These are phyloP conservation scores for Neodidymelliopsis sp. DNA, from an alignment of 2,329 filamentous ascomycete species.

Conservation along the genomic window DNA sequence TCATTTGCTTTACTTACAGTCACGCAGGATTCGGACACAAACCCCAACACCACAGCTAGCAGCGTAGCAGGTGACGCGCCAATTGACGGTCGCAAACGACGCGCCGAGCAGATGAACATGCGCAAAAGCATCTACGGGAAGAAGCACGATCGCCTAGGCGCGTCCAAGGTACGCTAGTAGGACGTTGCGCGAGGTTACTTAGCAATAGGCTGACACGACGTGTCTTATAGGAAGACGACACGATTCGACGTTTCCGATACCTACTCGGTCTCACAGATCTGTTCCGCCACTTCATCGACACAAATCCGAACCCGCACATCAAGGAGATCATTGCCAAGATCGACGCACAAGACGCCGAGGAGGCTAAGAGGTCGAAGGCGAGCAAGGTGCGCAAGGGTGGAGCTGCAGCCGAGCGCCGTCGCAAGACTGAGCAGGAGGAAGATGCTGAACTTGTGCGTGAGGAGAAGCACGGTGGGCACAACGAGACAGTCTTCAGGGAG, in stretches of 20 bases:
- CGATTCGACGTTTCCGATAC: slow-evolving; percentile 91
- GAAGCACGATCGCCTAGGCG: slow-evolving; percentile 90
- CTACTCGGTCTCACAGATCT: slow-evolving; percentile 93
- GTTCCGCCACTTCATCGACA: slow-evolving; percentile 98
- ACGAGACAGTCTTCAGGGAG: slow-evolving; percentile 85
- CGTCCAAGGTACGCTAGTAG: slow-evolving; percentile 76
- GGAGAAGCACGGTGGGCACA: slow-evolving; percentile 85
- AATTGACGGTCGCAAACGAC: slow-evolving; percentile 80
- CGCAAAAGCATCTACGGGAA: slow-evolving; percentile 92
- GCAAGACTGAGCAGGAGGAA: slow-evolving; percentile 96
- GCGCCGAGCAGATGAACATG: slow-evolving; percentile 86
- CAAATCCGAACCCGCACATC: slow-evolving; percentile 93
- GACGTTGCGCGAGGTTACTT: background rate
- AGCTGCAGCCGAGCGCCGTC: slow-evolving; percentile 76
- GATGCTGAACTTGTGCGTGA: slow-evolving; percentile 88
- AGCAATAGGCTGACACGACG: slow-evolving; percentile 18
- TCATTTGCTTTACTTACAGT: slow-evolving; percentile 8
- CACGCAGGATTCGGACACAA: slow-evolving; percentile 68
- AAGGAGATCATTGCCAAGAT: slow-evolving; percentile 94
- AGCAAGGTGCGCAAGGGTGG: slow-evolving; percentile 82
- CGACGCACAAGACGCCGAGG: slow-evolving; percentile 84
- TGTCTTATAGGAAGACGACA: slow-evolving; percentile 80
- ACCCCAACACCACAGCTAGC: slow-evolving; percentile 75
- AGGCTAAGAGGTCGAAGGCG: slow-evolving; percentile 74
- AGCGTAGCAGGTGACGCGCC: slow-evolving; percentile 80